Conservation (phyloP, 352 stramenopile genomes). For the Phytophthora sojae region DNA sequence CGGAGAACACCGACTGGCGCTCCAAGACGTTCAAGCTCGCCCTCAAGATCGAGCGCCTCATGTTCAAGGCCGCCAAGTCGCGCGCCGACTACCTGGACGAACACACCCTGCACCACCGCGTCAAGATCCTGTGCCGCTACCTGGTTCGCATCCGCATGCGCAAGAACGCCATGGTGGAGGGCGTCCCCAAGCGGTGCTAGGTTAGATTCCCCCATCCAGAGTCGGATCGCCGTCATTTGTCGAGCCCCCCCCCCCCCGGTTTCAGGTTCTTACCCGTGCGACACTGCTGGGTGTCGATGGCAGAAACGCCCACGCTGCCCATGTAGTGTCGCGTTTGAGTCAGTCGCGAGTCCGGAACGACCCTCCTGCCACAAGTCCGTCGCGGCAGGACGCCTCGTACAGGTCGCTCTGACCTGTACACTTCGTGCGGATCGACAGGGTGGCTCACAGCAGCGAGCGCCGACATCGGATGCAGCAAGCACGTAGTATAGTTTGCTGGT, state of each 20-base stretch:
- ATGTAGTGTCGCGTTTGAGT: constrained; percentile 4
- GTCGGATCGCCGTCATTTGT: constrained; percentile 1
- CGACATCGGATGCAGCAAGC: constrained; percentile 18
- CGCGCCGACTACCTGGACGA: constrained; percentile 64
- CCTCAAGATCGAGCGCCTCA: constrained; percentile 71
- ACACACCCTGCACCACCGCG: constrained; percentile 51
- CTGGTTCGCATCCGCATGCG: constrained; percentile 66
- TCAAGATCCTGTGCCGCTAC: constrained; percentile 61
- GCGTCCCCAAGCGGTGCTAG: constrained; percentile 25
- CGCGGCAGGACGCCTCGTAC: background rate
- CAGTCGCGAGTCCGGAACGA: constrained; percentile 1
- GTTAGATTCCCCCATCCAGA: background rate
- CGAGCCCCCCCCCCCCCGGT: background rate
- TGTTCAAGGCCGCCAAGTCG: constrained; percentile 61
- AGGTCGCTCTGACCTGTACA: background rate
- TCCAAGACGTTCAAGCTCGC: constrained; percentile 68
- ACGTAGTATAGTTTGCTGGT: constrained; percentile 24
- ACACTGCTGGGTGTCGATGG: background rate
- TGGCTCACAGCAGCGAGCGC: background rate
- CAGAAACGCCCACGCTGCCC: background rate
- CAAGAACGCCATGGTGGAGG: constrained; percentile 58
- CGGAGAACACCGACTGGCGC: constrained; percentile 66
- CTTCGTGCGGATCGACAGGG: background rate
- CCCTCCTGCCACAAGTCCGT: background rate
- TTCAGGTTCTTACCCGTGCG: constrained; percentile 6